These are phyloP conservation scores for Coemansia sp. DNA, from an alignment of 192 early-diverging fungal species.

Conservation along the genomic window DNA sequence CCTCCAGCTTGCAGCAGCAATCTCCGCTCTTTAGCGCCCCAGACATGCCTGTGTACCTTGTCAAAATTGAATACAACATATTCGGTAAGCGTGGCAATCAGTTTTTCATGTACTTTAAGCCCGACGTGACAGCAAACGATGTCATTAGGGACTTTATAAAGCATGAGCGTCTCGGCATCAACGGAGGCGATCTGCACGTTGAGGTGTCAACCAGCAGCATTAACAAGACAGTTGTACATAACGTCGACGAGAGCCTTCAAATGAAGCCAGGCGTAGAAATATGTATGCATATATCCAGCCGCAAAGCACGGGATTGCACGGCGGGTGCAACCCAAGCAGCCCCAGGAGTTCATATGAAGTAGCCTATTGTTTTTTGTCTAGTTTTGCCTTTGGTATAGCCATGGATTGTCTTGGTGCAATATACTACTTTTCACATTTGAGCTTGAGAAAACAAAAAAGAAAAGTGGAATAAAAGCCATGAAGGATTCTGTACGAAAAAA, in stretches of 20 bases:
- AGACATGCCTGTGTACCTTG: neutral
- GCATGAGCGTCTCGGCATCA: neutral
- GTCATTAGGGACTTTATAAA: neutral
- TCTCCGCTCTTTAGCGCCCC: neutral
- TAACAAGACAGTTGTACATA: neutral
- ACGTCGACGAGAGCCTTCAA: neutral
- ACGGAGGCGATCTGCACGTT: neutral
- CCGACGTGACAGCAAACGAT: neutral
- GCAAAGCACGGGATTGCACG: neutral
- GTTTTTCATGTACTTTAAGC: neutral
- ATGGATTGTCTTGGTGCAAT: too few species aligned
- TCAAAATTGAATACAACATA: neutral
- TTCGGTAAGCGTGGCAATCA: neutral
- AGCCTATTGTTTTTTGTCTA: too few species aligned
- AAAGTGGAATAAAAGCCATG: too few species aligned
- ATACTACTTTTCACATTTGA: too few species aligned
- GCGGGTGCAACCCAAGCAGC: neutral
- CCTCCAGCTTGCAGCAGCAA: neutral
- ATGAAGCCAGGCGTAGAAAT: constrained; percentile 1
- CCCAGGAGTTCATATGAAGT: neutral
- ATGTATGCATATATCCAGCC: neutral
- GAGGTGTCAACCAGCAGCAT: neutral
- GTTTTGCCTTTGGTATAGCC: too few species aligned
- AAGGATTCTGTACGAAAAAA: too few species aligned
- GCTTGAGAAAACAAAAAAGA: too few species aligned